Percentiles rank a stretch among this genome's conserved stretches.
Evolutionary conservation across 225 moss, liverwort and hornwort species (phyloP).

Genomic region (Sphagnum contortum): DNA sequence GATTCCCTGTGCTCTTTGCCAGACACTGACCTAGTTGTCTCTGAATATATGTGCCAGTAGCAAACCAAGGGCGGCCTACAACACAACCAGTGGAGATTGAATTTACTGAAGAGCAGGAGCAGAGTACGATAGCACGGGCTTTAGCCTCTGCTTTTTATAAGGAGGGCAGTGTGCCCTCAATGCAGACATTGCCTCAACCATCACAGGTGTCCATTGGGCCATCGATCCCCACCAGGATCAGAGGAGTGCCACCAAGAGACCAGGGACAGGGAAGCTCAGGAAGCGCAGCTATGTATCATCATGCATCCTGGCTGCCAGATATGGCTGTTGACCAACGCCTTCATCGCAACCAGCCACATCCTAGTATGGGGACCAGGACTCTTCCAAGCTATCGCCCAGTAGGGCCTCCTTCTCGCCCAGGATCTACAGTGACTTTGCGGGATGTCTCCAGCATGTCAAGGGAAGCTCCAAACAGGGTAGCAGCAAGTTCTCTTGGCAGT

Average conservation of each 20-base stretch:
- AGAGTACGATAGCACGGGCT: constrained; percentile 88
- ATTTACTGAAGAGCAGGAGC: constrained; percentile 96
- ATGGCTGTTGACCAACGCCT: constrained; percentile 39
- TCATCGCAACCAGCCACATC: constrained; percentile 36
- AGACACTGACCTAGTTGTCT: not conserved
- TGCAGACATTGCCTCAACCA: constrained; percentile 26
- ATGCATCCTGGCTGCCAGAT: constrained; percentile 49
- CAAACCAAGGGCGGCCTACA: constrained; percentile 59
- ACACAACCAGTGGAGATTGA: constrained; percentile 51
- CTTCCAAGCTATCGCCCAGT: constrained; percentile 26
- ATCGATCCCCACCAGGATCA: constrained; percentile 33
- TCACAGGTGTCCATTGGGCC: constrained; percentile 20
- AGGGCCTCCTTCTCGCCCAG: constrained; percentile 13
- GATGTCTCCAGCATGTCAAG: constrained; percentile 20
- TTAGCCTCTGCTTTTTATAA: constrained; percentile 69
- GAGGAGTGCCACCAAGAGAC: constrained; percentile 55
- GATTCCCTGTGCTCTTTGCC: too few species aligned
- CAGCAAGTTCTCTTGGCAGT: constrained; percentile 21
- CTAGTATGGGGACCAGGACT: constrained; percentile 11
- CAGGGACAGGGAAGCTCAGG: constrained; percentile 25
- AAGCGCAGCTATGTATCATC: constrained; percentile 28
- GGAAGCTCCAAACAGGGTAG: constrained; percentile 24
- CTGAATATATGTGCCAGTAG: constrained; percentile 31
- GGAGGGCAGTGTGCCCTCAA: constrained; percentile 25
- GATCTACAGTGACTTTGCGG: constrained; percentile 20